These are phyloP conservation scores for Ceratobasidium sp. DNA, from an alignment of 1,284 basidiomycete species.

Conservation along the genomic window DNA sequence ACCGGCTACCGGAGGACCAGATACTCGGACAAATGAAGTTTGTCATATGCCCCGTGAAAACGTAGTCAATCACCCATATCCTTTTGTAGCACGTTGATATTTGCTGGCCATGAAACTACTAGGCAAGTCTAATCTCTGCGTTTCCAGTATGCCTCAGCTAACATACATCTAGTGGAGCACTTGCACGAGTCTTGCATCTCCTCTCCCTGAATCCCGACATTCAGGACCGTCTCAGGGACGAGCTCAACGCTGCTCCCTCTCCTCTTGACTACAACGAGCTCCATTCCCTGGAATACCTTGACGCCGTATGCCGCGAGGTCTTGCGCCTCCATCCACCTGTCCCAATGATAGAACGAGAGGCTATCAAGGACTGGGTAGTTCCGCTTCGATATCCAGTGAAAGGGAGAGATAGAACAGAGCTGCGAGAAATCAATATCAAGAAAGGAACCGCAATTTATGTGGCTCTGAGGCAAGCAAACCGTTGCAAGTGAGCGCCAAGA, in stretches of 20 bases:
- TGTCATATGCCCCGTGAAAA: neutral
- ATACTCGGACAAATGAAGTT: slow-evolving; percentile 38
- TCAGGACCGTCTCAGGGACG: slow-evolving; percentile 1
- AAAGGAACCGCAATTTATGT: slow-evolving; percentile 15
- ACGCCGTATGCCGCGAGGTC: slow-evolving; percentile 12
- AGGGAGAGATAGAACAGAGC: neutral
- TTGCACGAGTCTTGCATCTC: slow-evolving; percentile 9
- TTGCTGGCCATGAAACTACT: slow-evolving; percentile 31
- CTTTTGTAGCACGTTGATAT: slow-evolving; percentile 1
- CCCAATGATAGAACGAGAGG: slow-evolving; percentile 2
- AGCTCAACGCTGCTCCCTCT: neutral
- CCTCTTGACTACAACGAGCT: slow-evolving; percentile 4
- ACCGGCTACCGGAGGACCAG: slow-evolving; percentile 4
- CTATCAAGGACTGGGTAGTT: neutral
- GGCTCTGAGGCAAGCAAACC: neutral
- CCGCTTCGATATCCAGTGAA: slow-evolving; percentile 11
- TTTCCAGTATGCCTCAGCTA: neutral
- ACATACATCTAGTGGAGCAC: neutral
- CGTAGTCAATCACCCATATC: neutral
- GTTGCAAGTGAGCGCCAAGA: neutral
- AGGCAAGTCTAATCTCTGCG: neutral
- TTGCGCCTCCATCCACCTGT: slow-evolving; percentile 16
- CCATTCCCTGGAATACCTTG: slow-evolving; percentile 4
- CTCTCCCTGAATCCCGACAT: neutral
- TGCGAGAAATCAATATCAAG: neutral